A percentile compares a stretch with the other conserved stretches of the same genome.
phyloP scores from a whole-genome alignment of 345 rosid species.

The Erysimum cheiranthoides region DNA sequence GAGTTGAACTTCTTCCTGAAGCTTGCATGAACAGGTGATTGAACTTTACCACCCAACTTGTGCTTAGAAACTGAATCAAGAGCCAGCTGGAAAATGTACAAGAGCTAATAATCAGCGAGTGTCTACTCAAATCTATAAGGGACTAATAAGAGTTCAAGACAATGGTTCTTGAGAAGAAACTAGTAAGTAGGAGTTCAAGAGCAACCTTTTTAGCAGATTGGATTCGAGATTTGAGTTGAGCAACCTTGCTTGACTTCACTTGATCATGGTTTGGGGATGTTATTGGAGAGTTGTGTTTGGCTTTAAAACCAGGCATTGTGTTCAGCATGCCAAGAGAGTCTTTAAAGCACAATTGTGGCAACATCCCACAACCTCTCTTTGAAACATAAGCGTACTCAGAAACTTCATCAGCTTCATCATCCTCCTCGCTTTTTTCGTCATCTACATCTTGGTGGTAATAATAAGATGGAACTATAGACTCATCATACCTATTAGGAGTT shows the following conservation, averaged over 20 bases:
- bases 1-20: constrained; percentile 47
- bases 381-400: constrained; percentile 50
- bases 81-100: constrained; percentile 53
- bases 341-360: constrained; percentile 73
- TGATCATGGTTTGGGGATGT: constrained; percentile 44
- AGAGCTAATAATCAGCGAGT: constrained; percentile 10
- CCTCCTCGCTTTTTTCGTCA: constrained; percentile 59
- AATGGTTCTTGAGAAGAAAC: too few species aligned
- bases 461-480: constrained; percentile 40
- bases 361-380: constrained; percentile 74
- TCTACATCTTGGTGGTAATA: constrained; percentile 47
- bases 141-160: constrained; percentile 1
- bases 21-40: constrained; percentile 51
- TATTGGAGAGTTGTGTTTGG: constrained; percentile 47
- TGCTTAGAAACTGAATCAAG: constrained; percentile 50
- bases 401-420: constrained; percentile 50
- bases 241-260: constrained; percentile 53
- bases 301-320: constrained; percentile 66
- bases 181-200: not conserved
- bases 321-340: constrained; percentile 62
- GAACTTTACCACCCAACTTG: constrained; percentile 48
- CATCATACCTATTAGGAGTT: constrained; percentile 36
- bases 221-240: constrained; percentile 51
- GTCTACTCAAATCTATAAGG: constrained; percentile 4
- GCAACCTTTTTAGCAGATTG: constrained; percentile 63